These are phyloP conservation scores for Rhododendron vialii DNA, from an alignment of 148 eudicot species.

Conservation along the genomic window DNA sequence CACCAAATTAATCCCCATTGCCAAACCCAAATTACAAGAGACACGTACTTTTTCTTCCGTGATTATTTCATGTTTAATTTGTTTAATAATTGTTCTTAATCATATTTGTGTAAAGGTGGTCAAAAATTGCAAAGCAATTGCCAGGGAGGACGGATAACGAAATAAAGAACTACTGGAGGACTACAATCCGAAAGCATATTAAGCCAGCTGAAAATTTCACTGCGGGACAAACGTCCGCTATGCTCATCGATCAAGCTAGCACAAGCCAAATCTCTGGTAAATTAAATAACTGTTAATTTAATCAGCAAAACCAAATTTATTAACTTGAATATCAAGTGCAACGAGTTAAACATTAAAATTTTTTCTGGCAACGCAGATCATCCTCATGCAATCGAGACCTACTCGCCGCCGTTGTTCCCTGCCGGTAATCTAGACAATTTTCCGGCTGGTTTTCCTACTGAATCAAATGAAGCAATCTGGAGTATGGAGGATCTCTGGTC, in stretches of 20 bases:
- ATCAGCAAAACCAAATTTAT: neutral
- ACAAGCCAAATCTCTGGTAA: conserved; percentile 18
- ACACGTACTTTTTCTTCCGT: no score
- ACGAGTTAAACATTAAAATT: neutral
- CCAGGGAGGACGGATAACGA: conserved; percentile 90
- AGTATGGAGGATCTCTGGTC: conserved; percentile 74
- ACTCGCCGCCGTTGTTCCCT: conserved; percentile 9
- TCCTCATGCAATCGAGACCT: conserved; percentile 17
- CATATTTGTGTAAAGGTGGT: conserved; percentile 46
- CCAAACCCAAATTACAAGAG: neutral
- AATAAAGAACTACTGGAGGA: conserved; percentile 82
- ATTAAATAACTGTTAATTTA: neutral
- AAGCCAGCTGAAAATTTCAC: conserved; percentile 29
- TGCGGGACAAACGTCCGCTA: conserved; percentile 1
- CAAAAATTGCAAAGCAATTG: conserved; percentile 74
- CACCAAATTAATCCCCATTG: neutral
- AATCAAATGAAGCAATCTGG: conserved; percentile 47
- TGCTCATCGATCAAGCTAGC: conserved; percentile 17
- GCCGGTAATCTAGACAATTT: conserved; percentile 16
- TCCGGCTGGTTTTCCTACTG: conserved; percentile 27
- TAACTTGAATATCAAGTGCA: neutral
- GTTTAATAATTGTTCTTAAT: neutral
- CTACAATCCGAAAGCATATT: conserved; percentile 79
- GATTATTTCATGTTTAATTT: neutral
- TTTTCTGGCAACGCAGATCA: neutral